These are phyloP conservation scores for Sutorius eximius DNA, from an alignment of 1,284 basidiomycete genomes.

Conservation along the genomic window DNA sequence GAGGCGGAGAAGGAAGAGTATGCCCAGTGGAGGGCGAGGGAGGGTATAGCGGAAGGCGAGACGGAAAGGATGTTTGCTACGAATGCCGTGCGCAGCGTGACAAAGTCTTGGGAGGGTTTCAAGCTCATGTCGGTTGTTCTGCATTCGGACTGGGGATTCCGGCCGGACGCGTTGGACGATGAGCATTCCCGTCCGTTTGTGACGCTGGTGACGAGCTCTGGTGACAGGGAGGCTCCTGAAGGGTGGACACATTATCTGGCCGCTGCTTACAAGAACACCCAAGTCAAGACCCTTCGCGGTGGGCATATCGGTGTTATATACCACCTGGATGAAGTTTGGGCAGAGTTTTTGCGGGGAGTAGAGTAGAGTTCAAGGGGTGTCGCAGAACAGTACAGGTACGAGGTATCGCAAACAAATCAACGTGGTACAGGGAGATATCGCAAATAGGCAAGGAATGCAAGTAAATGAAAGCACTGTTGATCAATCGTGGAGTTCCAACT, in stretches of 20 bases:
- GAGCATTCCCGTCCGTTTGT: slow-evolving; percentile 46
- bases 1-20: slow-evolving; percentile 42
- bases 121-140: slow-evolving; percentile 43
- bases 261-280: slow-evolving; percentile 41
- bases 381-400: slow-evolving; percentile 3
- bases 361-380: slow-evolving; percentile 14
- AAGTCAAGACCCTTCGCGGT: slow-evolving; percentile 41
- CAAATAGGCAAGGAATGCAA: slow-evolving; percentile 27
- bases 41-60: slow-evolving; percentile 43
- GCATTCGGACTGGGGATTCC: slow-evolving; percentile 56
- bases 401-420: slow-evolving; percentile 23
- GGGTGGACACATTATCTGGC: slow-evolving; percentile 50
- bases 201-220: slow-evolving; percentile 42
- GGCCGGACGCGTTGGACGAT: slow-evolving; percentile 43
- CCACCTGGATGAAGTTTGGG: slow-evolving; percentile 46
- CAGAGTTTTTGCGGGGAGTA: slow-evolving; percentile 37
- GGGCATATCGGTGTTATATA: slow-evolving; percentile 48
- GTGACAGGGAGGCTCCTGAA: slow-evolving; percentile 39
- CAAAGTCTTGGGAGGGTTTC: slow-evolving; percentile 54
- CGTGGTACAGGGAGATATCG: slow-evolving; percentile 23
- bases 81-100: slow-evolving; percentile 47
- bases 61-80: slow-evolving; percentile 43
- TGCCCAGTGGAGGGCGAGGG: slow-evolving; percentile 42
- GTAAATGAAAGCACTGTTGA: slow-evolving; percentile 33
- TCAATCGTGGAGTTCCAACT: slow-evolving; percentile 69